Percentiles rank a stretch among this genome's conserved stretches.
Evolutionary conservation across 208 protist genomes (phyloP).

Genomic region (Trypanosoma boissoni): DNA sequence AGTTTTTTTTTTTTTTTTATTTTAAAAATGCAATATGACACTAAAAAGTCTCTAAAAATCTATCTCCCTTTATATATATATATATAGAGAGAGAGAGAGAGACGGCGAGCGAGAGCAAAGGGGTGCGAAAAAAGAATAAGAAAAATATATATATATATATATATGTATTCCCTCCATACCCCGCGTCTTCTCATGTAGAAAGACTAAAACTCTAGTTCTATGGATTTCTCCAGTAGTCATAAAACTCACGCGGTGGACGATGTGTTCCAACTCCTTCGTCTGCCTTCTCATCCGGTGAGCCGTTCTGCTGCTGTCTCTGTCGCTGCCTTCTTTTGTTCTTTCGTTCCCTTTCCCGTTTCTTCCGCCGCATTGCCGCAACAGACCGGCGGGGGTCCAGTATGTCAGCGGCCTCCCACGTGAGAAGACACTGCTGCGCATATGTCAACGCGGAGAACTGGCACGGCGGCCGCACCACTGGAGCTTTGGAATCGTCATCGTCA

Average conservation of each 20-base stretch:
- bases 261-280: background rate
- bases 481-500: background rate
- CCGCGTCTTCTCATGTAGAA: too few relatives aligned
- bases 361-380: background rate
- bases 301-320: too few relatives aligned
- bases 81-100: too few relatives aligned
- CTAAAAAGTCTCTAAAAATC: too few relatives aligned
- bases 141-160: background rate
- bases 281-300: background rate
- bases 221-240: constrained; percentile 25
- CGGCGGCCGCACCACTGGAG: background rate
- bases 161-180: background rate
- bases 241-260: background rate
- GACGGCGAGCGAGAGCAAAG: too few relatives aligned
- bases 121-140: too few relatives aligned
- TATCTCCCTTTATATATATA: too few relatives aligned
- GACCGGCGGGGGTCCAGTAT: constrained; percentile 28
- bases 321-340: background rate
- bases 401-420: constrained; percentile 61
- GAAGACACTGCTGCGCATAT: constrained; percentile 74
- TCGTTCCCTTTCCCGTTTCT: background rate
- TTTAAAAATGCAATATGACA: too few relatives aligned
- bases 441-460: constrained; percentile 33
- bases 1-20: too few relatives aligned
- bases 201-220: constrained; percentile 2